These are phyloP conservation scores for Sedum album DNA, from an alignment of 164 flowering plant species.

Conservation along the genomic window DNA sequence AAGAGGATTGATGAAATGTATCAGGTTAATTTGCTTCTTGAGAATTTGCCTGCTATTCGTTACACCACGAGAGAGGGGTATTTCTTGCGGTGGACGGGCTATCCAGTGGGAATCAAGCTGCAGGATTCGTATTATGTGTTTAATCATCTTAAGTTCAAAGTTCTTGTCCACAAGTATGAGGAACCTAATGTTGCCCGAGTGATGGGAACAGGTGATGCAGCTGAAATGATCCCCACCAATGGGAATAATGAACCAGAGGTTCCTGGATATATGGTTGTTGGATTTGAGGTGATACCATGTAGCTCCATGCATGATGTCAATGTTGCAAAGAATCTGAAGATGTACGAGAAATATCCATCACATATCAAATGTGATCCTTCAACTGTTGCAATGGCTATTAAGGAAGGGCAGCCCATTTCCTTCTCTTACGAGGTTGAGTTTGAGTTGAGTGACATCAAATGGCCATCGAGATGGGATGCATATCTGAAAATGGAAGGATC, in stretches of 20 bases:
- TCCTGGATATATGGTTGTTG: conserved; percentile 9
- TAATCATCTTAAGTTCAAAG: conserved; percentile 7
- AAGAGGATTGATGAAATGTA: conserved; percentile 11
- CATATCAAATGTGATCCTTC: conserved; percentile 6
- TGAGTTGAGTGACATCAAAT: conserved; percentile 9
- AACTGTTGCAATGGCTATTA: conserved; percentile 9
- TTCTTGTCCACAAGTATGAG: conserved; percentile 10
- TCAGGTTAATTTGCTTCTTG: conserved; percentile 10
- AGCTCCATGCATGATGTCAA: conserved; percentile 5
- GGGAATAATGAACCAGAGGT: not conserved
- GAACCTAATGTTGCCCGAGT: conserved; percentile 9
- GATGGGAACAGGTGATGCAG: conserved; percentile 10
- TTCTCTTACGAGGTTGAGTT: conserved; percentile 7
- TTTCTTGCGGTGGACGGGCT: conserved; percentile 7
- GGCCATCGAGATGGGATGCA: conserved; percentile 10
- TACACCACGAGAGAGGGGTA: conserved; percentile 6
- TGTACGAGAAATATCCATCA: conserved; percentile 7
- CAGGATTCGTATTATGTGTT: conserved; percentile 5
- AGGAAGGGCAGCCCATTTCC: conserved; percentile 8
- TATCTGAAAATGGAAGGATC: conserved; percentile 11
- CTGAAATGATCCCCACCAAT: conserved; percentile 2
- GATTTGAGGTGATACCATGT: conserved; percentile 6
- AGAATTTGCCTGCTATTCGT: conserved; percentile 8
- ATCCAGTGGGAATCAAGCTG: conserved; percentile 8
- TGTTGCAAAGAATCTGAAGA: conserved; percentile 5